Conservation (phyloP, 2,329 filamentous ascomycete genomes). For the Raffaelea albimanens region DNA sequence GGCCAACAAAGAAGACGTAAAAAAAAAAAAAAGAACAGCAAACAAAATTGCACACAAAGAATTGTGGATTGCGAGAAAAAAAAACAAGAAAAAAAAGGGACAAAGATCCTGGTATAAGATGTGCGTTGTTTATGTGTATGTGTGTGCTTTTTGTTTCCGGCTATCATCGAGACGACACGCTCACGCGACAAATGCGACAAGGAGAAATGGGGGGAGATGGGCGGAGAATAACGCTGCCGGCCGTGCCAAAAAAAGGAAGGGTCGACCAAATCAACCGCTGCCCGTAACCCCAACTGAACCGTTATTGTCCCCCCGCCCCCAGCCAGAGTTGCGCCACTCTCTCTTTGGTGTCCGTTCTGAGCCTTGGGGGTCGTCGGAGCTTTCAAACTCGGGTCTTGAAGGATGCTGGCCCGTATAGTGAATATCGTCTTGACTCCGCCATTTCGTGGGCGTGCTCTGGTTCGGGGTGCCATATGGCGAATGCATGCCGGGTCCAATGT, state of each 20-base stretch:
- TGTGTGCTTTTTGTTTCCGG: no score
- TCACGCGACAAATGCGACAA: no score
- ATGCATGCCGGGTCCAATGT: conserved; percentile 11
- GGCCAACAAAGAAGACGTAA: no score
- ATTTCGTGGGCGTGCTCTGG: conserved; percentile 41
- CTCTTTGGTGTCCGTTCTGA: conserved; percentile 33
- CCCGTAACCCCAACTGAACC: conserved; percentile 40
- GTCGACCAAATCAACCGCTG: conserved; percentile 20
- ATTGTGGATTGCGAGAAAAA: no score
- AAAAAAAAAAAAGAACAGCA: no score
- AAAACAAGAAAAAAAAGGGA: no score
- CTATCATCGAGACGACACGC: no score
- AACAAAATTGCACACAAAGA: no score
- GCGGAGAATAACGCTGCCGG: no score
- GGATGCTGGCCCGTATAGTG: conserved; percentile 32
- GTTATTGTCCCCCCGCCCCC: conserved; percentile 39
- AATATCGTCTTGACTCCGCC: conserved; percentile 35
- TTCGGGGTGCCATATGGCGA: conserved; percentile 17
- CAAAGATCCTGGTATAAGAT: no score
- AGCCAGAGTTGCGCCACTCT: conserved; percentile 50
- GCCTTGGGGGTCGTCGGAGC: conserved; percentile 29
- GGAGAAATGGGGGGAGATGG: not conserved
- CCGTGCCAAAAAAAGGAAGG: not conserved
- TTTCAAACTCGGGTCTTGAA: conserved; percentile 30
- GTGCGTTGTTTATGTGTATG: no score